Percentiles rank a stretch among this genome's conserved stretches.
phyloP scores from a whole-genome alignment of 495 filamentous ascomycete genomes.

The Geopyxis carbonaria region DNA sequence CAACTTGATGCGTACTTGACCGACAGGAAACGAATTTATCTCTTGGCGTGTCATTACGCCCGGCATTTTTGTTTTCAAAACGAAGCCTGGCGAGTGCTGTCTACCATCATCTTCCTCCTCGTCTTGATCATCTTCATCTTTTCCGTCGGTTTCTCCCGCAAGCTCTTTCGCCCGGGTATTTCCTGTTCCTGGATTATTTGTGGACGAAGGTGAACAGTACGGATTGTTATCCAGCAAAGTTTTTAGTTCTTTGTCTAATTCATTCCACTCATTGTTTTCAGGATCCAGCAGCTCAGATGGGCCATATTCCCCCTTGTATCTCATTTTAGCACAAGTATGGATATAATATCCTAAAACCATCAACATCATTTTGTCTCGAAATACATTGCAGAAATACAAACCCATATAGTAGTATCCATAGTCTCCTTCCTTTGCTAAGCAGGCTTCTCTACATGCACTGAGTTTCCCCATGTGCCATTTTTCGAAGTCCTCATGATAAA shows the following conservation, averaged over 20 bases:
- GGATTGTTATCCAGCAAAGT: slow-evolving; percentile 44
- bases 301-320: slow-evolving; percentile 75
- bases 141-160: no score
- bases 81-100: slow-evolving; percentile 31
- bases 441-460: slow-evolving; percentile 61
- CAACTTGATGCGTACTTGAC: slow-evolving; percentile 31
- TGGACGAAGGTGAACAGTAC: no score
- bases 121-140: slow-evolving; percentile 10
- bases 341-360: slow-evolving; percentile 50
- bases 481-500: slow-evolving; percentile 75
- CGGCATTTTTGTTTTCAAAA: slow-evolving; percentile 58
- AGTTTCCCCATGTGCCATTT: slow-evolving; percentile 74
- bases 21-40: slow-evolving; percentile 45
- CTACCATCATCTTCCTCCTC: slow-evolving; percentile 27
- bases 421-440: slow-evolving; percentile 52
- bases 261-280: slow-evolving; percentile 56
- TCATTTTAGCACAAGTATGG: slow-evolving; percentile 58
- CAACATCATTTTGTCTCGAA: no score
- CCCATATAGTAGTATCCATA: slow-evolving; percentile 69
- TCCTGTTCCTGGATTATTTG: slow-evolving; percentile 14
- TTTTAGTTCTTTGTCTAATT: slow-evolving; percentile 48
- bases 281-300: slow-evolving; percentile 77
- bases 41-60: slow-evolving; percentile 52
- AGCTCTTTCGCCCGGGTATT: slow-evolving; percentile 8
- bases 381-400: slow-evolving; percentile 26